These are phyloP conservation scores for Globisporangium irregulare DNA, from an alignment of 352 stramenopile species.

Conservation along the genomic window DNA sequence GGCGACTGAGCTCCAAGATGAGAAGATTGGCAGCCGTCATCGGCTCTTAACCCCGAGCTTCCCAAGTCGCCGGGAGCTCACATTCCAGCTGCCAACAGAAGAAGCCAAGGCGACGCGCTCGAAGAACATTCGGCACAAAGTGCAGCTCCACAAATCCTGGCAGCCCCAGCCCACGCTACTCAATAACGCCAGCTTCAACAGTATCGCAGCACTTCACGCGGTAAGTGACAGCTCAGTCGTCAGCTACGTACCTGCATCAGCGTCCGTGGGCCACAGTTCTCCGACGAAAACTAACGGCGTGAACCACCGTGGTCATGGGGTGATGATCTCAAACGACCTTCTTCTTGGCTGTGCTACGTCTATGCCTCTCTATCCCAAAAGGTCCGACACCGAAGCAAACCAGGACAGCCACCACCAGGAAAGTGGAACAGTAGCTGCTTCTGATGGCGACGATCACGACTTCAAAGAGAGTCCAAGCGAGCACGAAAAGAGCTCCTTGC, in stretches of 20 bases:
- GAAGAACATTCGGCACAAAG: slow-evolving; percentile 46
- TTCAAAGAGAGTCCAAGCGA: no score
- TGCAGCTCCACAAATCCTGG: slow-evolving; percentile 64
- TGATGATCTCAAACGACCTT: no score
- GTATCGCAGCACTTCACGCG: slow-evolving; percentile 7
- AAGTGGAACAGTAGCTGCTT: slow-evolving; percentile 2
- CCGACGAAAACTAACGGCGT: slow-evolving; percentile 15
- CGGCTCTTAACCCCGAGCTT: slow-evolving; percentile 3
- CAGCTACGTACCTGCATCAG: background rate
- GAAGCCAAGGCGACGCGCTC: slow-evolving; percentile 35
- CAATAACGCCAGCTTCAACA: slow-evolving; percentile 10
- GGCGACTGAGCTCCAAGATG: background rate
- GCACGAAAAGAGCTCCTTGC: background rate
- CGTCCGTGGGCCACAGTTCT: background rate
- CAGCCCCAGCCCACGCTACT: slow-evolving; percentile 24
- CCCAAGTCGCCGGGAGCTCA: slow-evolving; percentile 23
- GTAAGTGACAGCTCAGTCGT: slow-evolving; percentile 17
- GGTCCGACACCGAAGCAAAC: background rate
- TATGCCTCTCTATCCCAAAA: background rate
- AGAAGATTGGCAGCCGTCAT: background rate
- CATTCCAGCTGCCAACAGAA: slow-evolving; percentile 21
- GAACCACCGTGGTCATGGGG: background rate
- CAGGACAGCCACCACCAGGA: slow-evolving; percentile 5
- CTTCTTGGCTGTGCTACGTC: no score
- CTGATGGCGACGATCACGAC: background rate